Evolutionary conservation across 192 early-diverging fungal species (phyloP), one percentile per base, ranked within the genome.

Genomic region (Gamsiella multidivaricata): DNA sequence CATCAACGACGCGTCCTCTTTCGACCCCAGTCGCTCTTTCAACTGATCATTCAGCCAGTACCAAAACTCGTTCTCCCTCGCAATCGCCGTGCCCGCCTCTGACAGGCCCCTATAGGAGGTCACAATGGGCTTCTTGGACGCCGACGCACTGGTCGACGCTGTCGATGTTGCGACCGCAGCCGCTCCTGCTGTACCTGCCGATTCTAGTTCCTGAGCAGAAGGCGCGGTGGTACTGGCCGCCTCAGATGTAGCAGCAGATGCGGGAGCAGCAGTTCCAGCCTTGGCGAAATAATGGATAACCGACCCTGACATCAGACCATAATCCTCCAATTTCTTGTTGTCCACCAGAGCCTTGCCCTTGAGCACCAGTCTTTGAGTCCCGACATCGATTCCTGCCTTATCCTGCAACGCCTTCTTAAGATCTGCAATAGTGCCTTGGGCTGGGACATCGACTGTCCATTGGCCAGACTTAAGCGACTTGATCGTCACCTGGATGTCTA

Each of bases 291-390:
- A 67, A 68, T 87, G 86, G 5, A 88, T 58, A 11, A 72, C 63
- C 3, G 80, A 80, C 33, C 71, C 86, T 17, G 83, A 41, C 5
- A 52, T 61, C 22, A 90, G 47, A 9, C 65, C 69, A 53, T 88
- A 86, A 25, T 90, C 88, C 4, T 43, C 57, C 52, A 90, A 55
- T n/a, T 65, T 60, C 53, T 86, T 87, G 46, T 60, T 81, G 64
- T 90, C 89, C 5, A 76, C 33, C 41, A 90, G 70, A 3, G 83
- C 82, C 57, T 90, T 90, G 23, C 89, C 89, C 49, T 85, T 88
- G 28, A 90, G 67, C 50, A 90, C 81, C 25, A 90, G 65, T 28
- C 89, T 84, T 59, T 90, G 88, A 17, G 81, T 56, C 6, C 31
- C 49, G 9, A 58, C 57, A 9, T 65, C 52, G 50, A 83, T 75